phyloP scores from a whole-genome alignment of 768 basidiomycete genomes.

The Epithele typhae region DNA sequence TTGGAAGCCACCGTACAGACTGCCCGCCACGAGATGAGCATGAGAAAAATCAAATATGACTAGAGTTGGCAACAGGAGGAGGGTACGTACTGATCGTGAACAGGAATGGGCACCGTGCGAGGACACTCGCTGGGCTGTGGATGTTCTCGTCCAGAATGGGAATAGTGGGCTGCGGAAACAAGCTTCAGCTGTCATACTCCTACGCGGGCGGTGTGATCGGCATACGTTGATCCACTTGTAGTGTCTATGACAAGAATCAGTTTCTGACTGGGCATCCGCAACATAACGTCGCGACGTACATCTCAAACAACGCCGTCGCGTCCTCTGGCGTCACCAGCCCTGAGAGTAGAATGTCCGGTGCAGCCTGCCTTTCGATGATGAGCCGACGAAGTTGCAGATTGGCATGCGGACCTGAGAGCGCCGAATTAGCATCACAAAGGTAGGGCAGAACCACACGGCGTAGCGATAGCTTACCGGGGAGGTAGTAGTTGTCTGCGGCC shows the following conservation, averaged over 20 bases:
- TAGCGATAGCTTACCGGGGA: slow-evolving; percentile 23
- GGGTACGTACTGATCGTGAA: slow-evolving; percentile 52
- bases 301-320: slow-evolving; percentile 24
- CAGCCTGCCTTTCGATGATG: slow-evolving; percentile 28
- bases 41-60: slow-evolving; percentile 9
- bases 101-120: slow-evolving; percentile 53
- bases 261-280: no score
- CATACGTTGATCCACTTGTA: slow-evolving; percentile 45
- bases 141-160: slow-evolving; percentile 53
- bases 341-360: slow-evolving; percentile 29
- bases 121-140: slow-evolving; percentile 49
- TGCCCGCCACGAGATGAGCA: slow-evolving; percentile 16
- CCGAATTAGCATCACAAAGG: no score
- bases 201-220: neutral
- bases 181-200: neutral
- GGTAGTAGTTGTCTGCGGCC: slow-evolving; percentile 18
- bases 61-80: slow-evolving; percentile 10
- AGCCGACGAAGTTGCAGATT: slow-evolving; percentile 29
- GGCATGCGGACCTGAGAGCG: slow-evolving; percentile 21
- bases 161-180: slow-evolving; percentile 43
- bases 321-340: slow-evolving; percentile 28
- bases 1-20: slow-evolving; percentile 71
- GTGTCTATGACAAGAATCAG: slow-evolving; percentile 3
- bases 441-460: neutral
- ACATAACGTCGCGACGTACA: slow-evolving; percentile 18